Evolutionary conservation across 2,329 filamentous ascomycete species (phyloP).

Genomic region (Penicillium oxalicum): DNA sequence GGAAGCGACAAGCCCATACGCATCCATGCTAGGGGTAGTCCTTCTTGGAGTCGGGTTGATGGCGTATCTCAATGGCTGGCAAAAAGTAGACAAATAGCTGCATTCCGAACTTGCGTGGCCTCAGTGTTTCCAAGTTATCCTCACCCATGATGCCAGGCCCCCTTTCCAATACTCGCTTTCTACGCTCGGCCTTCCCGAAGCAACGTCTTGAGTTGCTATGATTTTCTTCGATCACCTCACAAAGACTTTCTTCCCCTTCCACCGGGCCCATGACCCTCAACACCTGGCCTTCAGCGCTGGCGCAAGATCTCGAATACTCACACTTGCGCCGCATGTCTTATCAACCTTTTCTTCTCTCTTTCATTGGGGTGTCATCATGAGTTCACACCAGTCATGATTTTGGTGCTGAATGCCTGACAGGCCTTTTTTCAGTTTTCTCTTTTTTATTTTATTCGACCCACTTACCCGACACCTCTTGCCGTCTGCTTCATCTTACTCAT

Average conservation of each 20-base stretch:
- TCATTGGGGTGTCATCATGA: slow-evolving; percentile 13
- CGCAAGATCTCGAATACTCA: slow-evolving; percentile 10
- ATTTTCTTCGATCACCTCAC: no score
- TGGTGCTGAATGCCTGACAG: slow-evolving; percentile 17
- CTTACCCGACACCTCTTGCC: slow-evolving; percentile 7
- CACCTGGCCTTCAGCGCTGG: slow-evolving; percentile 17
- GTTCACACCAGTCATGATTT: slow-evolving; percentile 22
- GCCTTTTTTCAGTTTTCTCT: slow-evolving; percentile 7
- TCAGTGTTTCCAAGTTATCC: slow-evolving; percentile 3
- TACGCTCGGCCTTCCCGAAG: no score
- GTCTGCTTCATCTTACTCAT: slow-evolving; percentile 12
- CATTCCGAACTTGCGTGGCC: slow-evolving; percentile 1
- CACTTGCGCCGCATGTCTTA: slow-evolving; percentile 19
- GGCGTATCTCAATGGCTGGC: slow-evolving; percentile 82
- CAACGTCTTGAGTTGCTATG: no score
- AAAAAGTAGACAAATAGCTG: slow-evolving; percentile 48
- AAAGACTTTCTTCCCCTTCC: no score
- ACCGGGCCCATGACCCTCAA: background rate
- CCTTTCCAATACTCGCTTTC: slow-evolving; percentile 10
- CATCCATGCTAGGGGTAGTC: slow-evolving; percentile 76
- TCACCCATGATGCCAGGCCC: slow-evolving; percentile 8
- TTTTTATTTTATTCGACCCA: slow-evolving; percentile 4
- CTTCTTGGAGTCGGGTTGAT: slow-evolving; percentile 75
- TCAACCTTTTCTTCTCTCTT: slow-evolving; percentile 14
- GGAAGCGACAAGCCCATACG: slow-evolving; percentile 62